These are phyloP conservation scores for Rutstroemia sp. DNA, from an alignment of 2,329 filamentous ascomycete species.

Conservation along the genomic window DNA sequence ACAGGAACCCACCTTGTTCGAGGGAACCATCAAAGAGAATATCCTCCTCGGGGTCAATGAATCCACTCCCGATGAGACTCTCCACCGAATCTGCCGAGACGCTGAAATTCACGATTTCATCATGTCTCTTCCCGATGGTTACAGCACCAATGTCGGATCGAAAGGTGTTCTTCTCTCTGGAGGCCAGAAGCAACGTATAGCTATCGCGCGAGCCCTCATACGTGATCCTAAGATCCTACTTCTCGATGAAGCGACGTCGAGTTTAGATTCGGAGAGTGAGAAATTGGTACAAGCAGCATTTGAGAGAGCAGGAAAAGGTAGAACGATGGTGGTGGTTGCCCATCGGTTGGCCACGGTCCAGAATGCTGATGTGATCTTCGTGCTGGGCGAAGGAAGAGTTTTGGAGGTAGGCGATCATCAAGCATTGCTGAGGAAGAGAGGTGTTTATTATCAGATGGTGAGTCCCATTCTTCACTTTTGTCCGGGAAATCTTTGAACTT, in stretches of 20 bases:
- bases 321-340: conserved; percentile 71
- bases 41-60: conserved; percentile 54
- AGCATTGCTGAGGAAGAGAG: conserved; percentile 19
- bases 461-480: conserved; percentile 4
- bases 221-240: conserved; percentile 44
- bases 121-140: conserved; percentile 34
- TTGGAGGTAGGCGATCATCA: conserved; percentile 24
- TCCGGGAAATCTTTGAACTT: too few species aligned
- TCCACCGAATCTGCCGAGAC: conserved; percentile 40
- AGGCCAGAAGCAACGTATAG: conserved; percentile 48
- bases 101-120: conserved; percentile 40
- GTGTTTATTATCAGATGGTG: conserved; percentile 28
- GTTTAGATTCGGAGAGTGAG: conserved; percentile 49
- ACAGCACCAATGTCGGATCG: conserved; percentile 24
- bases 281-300: conserved; percentile 57
- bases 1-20: conserved; percentile 61
- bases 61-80: conserved; percentile 32
- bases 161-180: conserved; percentile 34
- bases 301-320: conserved; percentile 53
- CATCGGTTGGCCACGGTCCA: conserved; percentile 72
- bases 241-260: conserved; percentile 52
- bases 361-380: conserved; percentile 44
- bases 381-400: conserved; percentile 25
- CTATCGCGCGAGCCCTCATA: conserved; percentile 47
- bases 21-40: conserved; percentile 61